Evolutionary conservation across 2,329 filamentous ascomycete genomes (phyloP), one percentile per base, ranked within the genome.

Genomic region (Pyrenophora tritici-repentis): DNA sequence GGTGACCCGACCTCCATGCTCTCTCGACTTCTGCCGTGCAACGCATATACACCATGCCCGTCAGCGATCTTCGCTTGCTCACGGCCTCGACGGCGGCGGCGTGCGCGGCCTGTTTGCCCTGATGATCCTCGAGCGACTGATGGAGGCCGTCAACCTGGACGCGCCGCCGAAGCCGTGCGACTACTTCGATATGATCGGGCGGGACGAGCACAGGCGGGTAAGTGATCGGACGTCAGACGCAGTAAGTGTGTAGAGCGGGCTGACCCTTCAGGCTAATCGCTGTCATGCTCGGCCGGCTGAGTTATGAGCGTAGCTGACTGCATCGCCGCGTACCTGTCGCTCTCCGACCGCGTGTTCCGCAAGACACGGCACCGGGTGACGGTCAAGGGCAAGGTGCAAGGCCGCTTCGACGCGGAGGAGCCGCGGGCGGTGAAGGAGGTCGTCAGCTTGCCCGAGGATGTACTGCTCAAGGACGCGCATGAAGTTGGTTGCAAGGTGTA

Each of bases 351-450:
- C 8, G 29, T 62, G 0, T 62, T 65, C 50, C 37, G 20, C 26
- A 58, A 60, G 51, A 40, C 16, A 14, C 16, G 18, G 26, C 50
- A 54, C 37, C 50, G 42, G 6, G 37, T 61, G 22, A 59, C 44
- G 9, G 14, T 56, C 20, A 57, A 60, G 41, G 59, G 20, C 20
- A 4, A 22, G 7, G 20, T 22, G 20, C 20, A 22, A 7, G 20
- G 54, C n/a, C 42, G 58, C 4, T 66, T 63, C 24, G 55, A 65
- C 42, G 42, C 53, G 3, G 51, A 59, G 1, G 59, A 57, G 47
- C 55, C 35, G 34, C 49, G 26, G 18, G 54, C 53, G 3, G 33
- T 61, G 6, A 61, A 47, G 16, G 49, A 57, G 20, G 49, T 62
- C 5, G 35, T 62, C 6, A 52, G 50, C 24, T 17, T 56, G 40